Percentiles rank a stretch among this genome's conserved stretches.
These are phyloP conservation scores for Pythium rhizo-oryzae DNA, from an alignment of 352 stramenopile species.

Conservation along the genomic window DNA sequence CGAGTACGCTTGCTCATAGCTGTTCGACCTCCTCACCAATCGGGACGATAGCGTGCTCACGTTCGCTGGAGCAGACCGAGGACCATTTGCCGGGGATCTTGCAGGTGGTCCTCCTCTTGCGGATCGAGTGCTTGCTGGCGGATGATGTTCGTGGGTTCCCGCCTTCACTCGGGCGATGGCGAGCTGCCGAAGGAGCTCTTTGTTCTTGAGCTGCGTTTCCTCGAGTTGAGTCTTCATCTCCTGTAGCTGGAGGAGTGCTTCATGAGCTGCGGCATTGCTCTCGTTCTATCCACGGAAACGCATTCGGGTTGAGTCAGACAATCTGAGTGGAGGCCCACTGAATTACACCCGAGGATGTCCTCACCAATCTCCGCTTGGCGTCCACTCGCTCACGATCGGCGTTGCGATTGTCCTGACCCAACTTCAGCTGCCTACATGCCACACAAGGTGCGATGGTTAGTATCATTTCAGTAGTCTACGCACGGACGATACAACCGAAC, in stretches of 20 bases:
- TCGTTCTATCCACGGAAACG: conserved; percentile 58
- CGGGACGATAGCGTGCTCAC: background rate
- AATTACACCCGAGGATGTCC: too few relatives aligned
- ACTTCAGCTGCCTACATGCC: conserved; percentile 25
- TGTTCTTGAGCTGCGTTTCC: conserved; percentile 74
- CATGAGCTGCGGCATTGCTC: conserved; percentile 49
- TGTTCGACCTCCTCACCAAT: conserved; percentile 1
- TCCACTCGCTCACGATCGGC: conserved; percentile 21
- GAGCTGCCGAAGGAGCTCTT: conserved; percentile 71
- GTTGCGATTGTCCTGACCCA: background rate
- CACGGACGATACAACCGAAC: background rate
- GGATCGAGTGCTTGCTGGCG: background rate
- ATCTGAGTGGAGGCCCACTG: too few relatives aligned
- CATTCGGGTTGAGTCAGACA: too few relatives aligned
- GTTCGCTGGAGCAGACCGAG: background rate
- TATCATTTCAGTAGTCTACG: background rate
- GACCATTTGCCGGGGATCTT: conserved; percentile 5
- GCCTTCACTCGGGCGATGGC: conserved; percentile 60
- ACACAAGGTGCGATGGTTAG: background rate
- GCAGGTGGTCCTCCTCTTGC: background rate
- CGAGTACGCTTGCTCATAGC: conserved; percentile 18
- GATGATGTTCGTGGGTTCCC: conserved; percentile 7
- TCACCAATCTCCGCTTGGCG: conserved; percentile 24
- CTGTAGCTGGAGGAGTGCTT: conserved; percentile 60
- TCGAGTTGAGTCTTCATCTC: conserved; percentile 63